Percentiles rank a stretch among this genome's conserved stretches.
Conservation (phyloP, 305 asterid genomes). For the Fraxinus latifolia region DNA sequence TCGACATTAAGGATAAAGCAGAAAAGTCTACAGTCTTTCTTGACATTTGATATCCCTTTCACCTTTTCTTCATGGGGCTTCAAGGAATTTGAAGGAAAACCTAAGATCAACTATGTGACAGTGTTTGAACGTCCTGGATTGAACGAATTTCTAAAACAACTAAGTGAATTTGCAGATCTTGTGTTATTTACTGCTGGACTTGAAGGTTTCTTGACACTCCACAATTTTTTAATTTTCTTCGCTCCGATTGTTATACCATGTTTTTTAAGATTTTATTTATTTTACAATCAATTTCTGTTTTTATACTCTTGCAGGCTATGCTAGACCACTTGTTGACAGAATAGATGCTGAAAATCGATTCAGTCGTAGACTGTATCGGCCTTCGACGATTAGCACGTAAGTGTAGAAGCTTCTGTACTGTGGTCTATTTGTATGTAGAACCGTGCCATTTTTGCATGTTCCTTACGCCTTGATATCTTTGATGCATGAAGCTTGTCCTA, state of each 20-base stretch:
- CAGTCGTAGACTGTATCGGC: slow-evolving; percentile 72
- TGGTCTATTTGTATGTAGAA: neutral
- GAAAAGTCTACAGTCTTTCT: slow-evolving; percentile 5
- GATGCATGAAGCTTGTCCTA: neutral
- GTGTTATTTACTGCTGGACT: slow-evolving; percentile 92
- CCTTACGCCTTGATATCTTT: neutral
- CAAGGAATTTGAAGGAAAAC: slow-evolving; percentile 80
- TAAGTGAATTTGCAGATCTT: slow-evolving; percentile 80
- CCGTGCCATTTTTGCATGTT: neutral
- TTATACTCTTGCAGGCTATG: slow-evolving; percentile 53
- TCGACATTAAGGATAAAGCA: neutral
- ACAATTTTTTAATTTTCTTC: slow-evolving; percentile 5
- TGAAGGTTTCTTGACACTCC: slow-evolving; percentile 50
- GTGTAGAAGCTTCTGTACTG: slow-evolving; percentile 30
- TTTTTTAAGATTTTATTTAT: neutral
- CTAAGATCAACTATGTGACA: slow-evolving; percentile 84
- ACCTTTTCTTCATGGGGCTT: slow-evolving; percentile 19
- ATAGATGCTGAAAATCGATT: slow-evolving; percentile 68
- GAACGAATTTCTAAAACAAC: slow-evolving; percentile 64
- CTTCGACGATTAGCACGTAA: slow-evolving; percentile 86
- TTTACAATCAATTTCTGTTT: neutral
- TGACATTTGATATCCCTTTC: slow-evolving; percentile 28
- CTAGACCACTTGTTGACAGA: slow-evolving; percentile 87
- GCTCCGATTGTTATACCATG: neutral
- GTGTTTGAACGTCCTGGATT: slow-evolving; percentile 93